phyloP scores from a whole-genome alignment of 129 eudicot genomes.

The Solidago caesia region DNA sequence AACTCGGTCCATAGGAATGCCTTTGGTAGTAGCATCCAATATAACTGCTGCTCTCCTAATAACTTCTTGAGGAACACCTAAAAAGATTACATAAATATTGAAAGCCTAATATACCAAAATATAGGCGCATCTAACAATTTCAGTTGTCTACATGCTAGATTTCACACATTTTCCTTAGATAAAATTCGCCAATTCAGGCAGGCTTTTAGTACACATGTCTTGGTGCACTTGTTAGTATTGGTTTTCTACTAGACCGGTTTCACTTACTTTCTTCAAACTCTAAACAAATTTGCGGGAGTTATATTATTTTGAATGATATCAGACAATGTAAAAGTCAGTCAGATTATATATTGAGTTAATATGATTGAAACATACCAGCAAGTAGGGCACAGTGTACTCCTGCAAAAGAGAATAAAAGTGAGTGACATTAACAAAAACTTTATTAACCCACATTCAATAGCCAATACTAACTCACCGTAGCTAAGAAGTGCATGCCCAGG shows the following conservation, averaged over 20 bases:
- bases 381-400: constrained; percentile 93
- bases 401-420: constrained; percentile 40
- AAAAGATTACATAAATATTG: constrained; percentile 6
- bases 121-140: not conserved
- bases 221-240: not conserved
- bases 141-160: not conserved
- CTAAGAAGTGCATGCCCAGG: constrained; percentile 93
- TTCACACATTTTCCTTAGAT: constrained; percentile 9
- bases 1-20: constrained; percentile 52
- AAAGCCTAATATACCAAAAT: not conserved
- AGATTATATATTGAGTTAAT: not conserved
- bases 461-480: constrained; percentile 57
- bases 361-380: constrained; percentile 62
- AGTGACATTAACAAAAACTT: constrained; percentile 22
- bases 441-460: constrained; percentile 7
- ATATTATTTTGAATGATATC: not conserved
- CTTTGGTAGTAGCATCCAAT: constrained; percentile 51
- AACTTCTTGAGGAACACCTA: constrained; percentile 75
- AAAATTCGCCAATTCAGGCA: not conserved
- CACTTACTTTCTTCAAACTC: not conserved
- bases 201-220: not conserved
- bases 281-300: not conserved
- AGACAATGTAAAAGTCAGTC: not conserved
- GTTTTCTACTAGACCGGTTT: constrained; percentile 10
- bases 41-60: constrained; percentile 68